A percentile compares a stretch with the other conserved stretches of the same genome.
These are phyloP conservation scores for Hirschfeldia incana DNA, from an alignment of 345 rosid species.

Conservation along the genomic window DNA sequence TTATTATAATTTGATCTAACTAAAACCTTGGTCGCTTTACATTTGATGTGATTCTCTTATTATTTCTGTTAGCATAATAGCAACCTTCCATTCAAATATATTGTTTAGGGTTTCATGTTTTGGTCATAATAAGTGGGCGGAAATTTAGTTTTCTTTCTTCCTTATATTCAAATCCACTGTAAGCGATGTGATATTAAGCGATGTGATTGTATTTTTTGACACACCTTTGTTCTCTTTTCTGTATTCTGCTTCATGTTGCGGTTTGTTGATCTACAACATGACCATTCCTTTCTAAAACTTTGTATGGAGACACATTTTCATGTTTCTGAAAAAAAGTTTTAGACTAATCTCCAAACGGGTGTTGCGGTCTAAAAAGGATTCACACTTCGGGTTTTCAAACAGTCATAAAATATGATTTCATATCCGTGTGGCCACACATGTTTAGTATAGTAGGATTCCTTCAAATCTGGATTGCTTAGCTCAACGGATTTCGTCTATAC, in stretches of 20 bases:
- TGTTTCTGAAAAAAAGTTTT: too few species aligned
- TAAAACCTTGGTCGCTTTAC: conserved; percentile 15
- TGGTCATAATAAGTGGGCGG: neutral
- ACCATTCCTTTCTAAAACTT: neutral
- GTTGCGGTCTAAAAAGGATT: too few species aligned
- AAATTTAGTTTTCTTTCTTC: neutral
- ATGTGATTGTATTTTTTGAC: neutral
- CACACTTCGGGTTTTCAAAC: too few species aligned
- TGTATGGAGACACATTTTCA: neutral
- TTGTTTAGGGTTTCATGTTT: neutral
- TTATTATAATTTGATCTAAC: conserved; percentile 6
- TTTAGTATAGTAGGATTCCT: too few species aligned
- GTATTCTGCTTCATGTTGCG: neutral
- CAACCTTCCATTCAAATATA: neutral
- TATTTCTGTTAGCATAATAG: neutral
- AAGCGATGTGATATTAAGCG: neutral
- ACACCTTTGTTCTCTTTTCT: neutral
- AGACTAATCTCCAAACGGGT: too few species aligned
- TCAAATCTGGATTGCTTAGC: too few species aligned
- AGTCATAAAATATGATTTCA: too few species aligned
- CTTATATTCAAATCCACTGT: neutral
- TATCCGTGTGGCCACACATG: too few species aligned
- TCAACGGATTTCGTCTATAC: too few species aligned
- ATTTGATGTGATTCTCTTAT: neutral
- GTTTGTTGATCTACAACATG: neutral